Base-by-base conservation (phyloP, 345 rosid genomes). In the Pugionium dolabratum region DNA sequence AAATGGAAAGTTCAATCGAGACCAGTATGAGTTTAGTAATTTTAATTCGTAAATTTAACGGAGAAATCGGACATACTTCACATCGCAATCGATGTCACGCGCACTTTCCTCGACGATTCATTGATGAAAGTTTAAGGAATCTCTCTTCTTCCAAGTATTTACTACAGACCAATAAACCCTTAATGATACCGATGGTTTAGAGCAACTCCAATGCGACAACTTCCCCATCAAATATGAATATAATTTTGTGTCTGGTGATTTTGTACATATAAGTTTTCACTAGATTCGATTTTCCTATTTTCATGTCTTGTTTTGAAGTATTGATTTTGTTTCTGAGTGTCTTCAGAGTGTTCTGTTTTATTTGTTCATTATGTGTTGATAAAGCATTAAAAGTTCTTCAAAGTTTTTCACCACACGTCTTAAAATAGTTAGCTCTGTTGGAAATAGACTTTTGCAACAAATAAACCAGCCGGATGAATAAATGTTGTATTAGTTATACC, bases 211-310 rank as follows among this genome's bases (percentile, higher is more conserved):
- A 59, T 52, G 78, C 2, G 85, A 88, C 10, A 42, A 82, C 34
- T 88, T 88, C 80, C 97, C 97, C 36, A 88, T 88, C 61, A 83
- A 88, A 96, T 85, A 66, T 28, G 54, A 29, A 35, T 36, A 18
- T 45, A 7, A 9, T 28, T 54, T 5, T 37, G 10, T 54, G 2
- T 64, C 40, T 2, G 36, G 58, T 56, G 32, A 7, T 32, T 58
- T 54, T 7, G 5, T 25, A 5, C 5, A n/a, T 55, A n/a, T 35
- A 18, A 66, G 54, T 18, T 50, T 1, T 26, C 1, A 54, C 40
- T 42, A 28, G 35, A 10, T 64, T 60, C 52, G 10, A 3, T 33
- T 49, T n/a, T 43, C 37, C 43, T 45, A 2, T 50, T 40, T 35
- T 33, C 39, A 18, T 41, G 31, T 35, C 10, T 42, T 6, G 11